Conservation (phyloP, 2,329 filamentous ascomycete species). For the Scedosporium dehoogii region DNA sequence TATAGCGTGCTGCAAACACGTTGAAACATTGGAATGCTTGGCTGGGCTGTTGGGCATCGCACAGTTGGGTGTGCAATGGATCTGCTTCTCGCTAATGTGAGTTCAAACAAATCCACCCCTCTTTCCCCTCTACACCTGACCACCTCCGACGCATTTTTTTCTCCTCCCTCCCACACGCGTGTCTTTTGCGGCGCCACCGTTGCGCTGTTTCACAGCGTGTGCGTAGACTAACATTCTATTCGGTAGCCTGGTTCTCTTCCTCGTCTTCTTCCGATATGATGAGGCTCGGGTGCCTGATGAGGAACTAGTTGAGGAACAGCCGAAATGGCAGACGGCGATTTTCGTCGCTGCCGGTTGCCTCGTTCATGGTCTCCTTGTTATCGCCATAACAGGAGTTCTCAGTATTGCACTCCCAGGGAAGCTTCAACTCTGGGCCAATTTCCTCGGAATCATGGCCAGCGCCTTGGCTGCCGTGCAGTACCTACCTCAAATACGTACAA, state of each 20-base stretch:
- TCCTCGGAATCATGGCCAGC: conserved; percentile 71
- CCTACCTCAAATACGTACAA: conserved; percentile 89
- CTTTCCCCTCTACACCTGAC: background rate
- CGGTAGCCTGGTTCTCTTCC: conserved; percentile 75
- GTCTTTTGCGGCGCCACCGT: background rate
- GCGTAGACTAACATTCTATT: conserved; percentile 13
- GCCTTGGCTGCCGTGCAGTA: conserved; percentile 81
- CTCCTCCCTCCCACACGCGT: background rate
- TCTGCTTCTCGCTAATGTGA: conserved; percentile 86
- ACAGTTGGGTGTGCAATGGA: conserved; percentile 86
- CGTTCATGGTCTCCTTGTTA: conserved; percentile 61
- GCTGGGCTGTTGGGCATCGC: conserved; percentile 80
- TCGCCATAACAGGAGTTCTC: conserved; percentile 61
- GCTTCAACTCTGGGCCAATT: conserved; percentile 72
- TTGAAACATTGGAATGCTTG: conserved; percentile 73
- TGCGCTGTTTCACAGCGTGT: background rate
- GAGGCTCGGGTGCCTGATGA: conserved; percentile 37
- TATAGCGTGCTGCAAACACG: conserved; percentile 74
- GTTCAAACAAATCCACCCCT: conserved; percentile 19
- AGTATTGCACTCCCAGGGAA: conserved; percentile 50
- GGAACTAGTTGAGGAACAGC: conserved; percentile 39
- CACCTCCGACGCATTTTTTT: background rate
- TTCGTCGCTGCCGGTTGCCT: conserved; percentile 64
- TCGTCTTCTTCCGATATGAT: conserved; percentile 79
- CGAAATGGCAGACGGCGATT: conserved; percentile 70